Evolutionary conservation across 164 flowering plant species (phyloP), one percentile per base, ranked within the genome.

Genomic region (Aristolochia californica): DNA sequence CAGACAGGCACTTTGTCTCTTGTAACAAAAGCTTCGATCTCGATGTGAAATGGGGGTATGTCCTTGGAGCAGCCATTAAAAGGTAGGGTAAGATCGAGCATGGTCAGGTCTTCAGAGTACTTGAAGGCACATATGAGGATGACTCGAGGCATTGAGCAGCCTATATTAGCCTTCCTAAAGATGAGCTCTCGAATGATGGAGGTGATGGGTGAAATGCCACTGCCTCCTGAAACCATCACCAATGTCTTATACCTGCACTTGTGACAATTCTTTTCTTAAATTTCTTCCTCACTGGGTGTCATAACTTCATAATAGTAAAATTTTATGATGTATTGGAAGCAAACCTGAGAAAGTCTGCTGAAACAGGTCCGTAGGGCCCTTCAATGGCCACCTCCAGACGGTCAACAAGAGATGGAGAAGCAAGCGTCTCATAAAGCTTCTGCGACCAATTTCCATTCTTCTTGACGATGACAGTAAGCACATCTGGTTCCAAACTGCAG

Each of bases 321-420:
- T 28, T 7, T 28, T 28, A 28, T 7, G 2, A 2, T 2, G 2
- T 2, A 28, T 28, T 28, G 7, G 2, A 28, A 28, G 2, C 17
- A 27, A 7, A 83, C 94, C 88, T 85, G 25, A 82, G 75, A 52
- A 84, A 81, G 65, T 80, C 57, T 27, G 78, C 67, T 22, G 86
- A 69, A 38, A 67, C 56, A 55, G 98, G 95, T 30, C 96, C 98
- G 70, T 91, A 86, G 13, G 96, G 98, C 49, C 98, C 96, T 79
- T 91, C 96, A 34, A 88, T 55, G 1, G 88, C 73, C 40, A 84
- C 84, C 2, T 70, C 66, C 24, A 88, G 87, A 24, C 72, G 88
- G 11, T 80, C 80, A 8, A 66, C 25, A 0, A 79, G 25, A 26
- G 85, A 67, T 30, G 1, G 26, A 22, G 82, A 73, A 0, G 80